Percentiles rank a stretch among this genome's conserved stretches.
phyloP scores from a whole-genome alignment of 768 basidiomycete genomes.

The Calocybe gangraenosa region DNA sequence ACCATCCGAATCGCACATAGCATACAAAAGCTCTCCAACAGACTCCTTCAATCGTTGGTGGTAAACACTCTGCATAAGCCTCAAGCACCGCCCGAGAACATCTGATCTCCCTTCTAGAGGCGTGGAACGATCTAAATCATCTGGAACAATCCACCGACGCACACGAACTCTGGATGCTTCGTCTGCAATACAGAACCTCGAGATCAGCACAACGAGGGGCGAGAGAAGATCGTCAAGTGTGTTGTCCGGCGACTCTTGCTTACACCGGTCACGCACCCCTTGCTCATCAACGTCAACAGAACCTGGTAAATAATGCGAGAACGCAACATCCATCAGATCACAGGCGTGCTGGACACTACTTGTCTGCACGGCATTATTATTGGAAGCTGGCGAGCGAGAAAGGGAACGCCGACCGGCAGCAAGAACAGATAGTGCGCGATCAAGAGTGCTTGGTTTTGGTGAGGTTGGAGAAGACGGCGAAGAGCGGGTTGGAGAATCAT shows the following conservation, averaged over 20 bases:
- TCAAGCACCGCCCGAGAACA: slow-evolving; percentile 73
- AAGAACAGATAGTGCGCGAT: slow-evolving; percentile 55
- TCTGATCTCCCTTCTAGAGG: slow-evolving; percentile 73
- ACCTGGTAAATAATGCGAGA: slow-evolving; percentile 64
- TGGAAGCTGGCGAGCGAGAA: slow-evolving; percentile 45
- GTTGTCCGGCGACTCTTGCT: slow-evolving; percentile 45
- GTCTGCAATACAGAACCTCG: slow-evolving; percentile 64
- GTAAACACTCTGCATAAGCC: slow-evolving; percentile 72
- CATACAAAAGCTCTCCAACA: slow-evolving; percentile 84
- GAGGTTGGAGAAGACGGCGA: slow-evolving; percentile 22
- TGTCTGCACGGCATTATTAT: slow-evolving; percentile 22
- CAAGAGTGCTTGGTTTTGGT: slow-evolving; percentile 43
- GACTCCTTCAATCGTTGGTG: slow-evolving; percentile 69
- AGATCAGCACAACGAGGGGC: slow-evolving; percentile 73
- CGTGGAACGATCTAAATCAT: slow-evolving; percentile 72
- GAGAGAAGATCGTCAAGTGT: slow-evolving; percentile 74
- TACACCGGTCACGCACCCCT: slow-evolving; percentile 49
- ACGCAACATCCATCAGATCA: slow-evolving; percentile 60
- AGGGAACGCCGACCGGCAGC: slow-evolving; percentile 47
- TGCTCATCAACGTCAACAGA: slow-evolving; percentile 59
- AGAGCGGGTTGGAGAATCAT: slow-evolving; percentile 33
- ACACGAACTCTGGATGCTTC: slow-evolving; percentile 51
- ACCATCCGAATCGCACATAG: slow-evolving; percentile 75
- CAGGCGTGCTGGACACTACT: slow-evolving; percentile 63
- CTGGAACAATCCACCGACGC: slow-evolving; percentile 69